Base-by-base conservation (phyloP, 768 basidiomycete species). In the Tricholoma bakamatsutake region DNA sequence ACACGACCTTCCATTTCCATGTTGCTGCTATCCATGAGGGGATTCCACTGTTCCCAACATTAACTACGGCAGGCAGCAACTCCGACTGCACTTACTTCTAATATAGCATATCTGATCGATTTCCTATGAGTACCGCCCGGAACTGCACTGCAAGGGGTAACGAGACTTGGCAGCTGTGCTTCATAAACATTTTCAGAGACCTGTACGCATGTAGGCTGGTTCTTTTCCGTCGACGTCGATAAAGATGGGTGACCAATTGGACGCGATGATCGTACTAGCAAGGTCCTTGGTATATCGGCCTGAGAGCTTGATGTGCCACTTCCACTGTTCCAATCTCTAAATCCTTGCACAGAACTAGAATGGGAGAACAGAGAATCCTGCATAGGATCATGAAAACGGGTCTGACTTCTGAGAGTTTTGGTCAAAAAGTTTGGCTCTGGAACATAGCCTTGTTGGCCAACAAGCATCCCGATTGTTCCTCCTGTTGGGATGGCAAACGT, bases 361-460 rank as follows among this genome's bases (percentile, higher is more conserved):
- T 92, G 82, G 1, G 90, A 91, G 64, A 91, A 93, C 21, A 96
- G 72, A 0, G 93, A 94, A 57, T 91, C 86, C 67, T 90, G 87
- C 21, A 85, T 71, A 3, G 94, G 95, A 61, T 98, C 95, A 69
- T 98, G 91, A 64, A 98, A 98, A 11, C 95, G 84, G 37, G 81
- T 82, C 70, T 94, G 91, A 61, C 85, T 85, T 61, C 80, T 76
- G 28, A 96, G 80, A 0, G 87, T 91, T 69, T 92, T 87, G 5
- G 90, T 92, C 59, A 95, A 74, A 67, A 93, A 94, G 62, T 86
- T 87, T 0, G 91, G 91, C 64, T 94, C 93, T 11, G 92, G 89
- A 18, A 88, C 85, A 65, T 90, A 90, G 59, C 88, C 88, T 57
- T 83, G 80, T 33, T 84, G 75, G 33, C 86, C 84, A 34, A 88